Conservation (phyloP, 2,329 filamentous ascomycete genomes). For the Phialophora macrospora region DNA sequence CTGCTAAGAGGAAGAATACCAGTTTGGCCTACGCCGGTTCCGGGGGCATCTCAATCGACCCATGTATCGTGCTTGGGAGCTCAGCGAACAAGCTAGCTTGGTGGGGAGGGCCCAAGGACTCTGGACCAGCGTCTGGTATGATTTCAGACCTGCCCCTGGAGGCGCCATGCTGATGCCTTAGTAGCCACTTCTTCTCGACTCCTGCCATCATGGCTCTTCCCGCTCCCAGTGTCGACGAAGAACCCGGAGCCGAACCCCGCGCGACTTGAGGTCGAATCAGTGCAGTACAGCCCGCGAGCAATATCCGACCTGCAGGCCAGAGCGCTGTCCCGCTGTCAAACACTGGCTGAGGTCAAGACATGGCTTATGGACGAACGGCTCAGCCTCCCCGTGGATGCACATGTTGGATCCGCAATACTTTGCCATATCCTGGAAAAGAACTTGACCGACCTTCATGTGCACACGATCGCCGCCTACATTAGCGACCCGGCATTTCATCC, state of each 20-base stretch:
- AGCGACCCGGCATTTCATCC: slow-evolving; percentile 36
- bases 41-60: slow-evolving; percentile 44
- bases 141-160: background rate
- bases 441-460: slow-evolving; percentile 6
- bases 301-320: background rate
- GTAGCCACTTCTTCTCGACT: slow-evolving; percentile 12
- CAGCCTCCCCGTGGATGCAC: slow-evolving; percentile 16
- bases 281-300: background rate
- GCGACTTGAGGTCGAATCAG: background rate
- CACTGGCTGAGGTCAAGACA: slow-evolving; percentile 23
- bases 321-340: slow-evolving; percentile 20
- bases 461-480: slow-evolving; percentile 33
- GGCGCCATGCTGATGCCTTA: background rate
- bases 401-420: slow-evolving; percentile 23
- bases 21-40: slow-evolving; percentile 48
- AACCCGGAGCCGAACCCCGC: background rate
- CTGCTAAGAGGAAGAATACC: slow-evolving; percentile 62
- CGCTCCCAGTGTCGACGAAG: background rate
- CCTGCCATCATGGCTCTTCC: slow-evolving; percentile 29
- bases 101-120: slow-evolving; percentile 31
- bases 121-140: slow-evolving; percentile 9
- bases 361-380: slow-evolving; percentile 14
- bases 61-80: slow-evolving; percentile 49
- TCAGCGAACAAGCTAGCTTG: slow-evolving; percentile 31
- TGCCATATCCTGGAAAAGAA: slow-evolving; percentile 25